Evolutionary conservation across 225 moss, liverwort and hornwort species (phyloP), one percentile per base, ranked within the genome.

Genomic region (Marchantia polymorpha): DNA sequence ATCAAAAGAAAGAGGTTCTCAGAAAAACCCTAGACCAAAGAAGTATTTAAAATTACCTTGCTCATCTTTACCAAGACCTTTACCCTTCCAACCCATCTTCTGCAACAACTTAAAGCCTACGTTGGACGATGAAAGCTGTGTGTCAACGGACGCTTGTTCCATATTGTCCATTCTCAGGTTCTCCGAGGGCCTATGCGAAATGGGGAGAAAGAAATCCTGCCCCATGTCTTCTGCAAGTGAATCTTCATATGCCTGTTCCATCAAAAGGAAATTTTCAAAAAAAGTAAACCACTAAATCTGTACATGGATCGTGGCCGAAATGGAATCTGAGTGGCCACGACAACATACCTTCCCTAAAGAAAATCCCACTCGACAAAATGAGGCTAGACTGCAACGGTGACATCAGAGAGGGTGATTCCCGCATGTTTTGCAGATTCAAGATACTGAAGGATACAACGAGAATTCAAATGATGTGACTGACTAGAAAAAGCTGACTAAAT

Each of bases 81-180:
- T 95, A 17, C 99, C 99, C 86, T 93, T 99, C 99, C 99, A 99
- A 12, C 99, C 99, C 99, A 99, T 99, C 72, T 95, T 99, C 84
- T 99, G 99, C 84, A 99, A 48, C 60, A 99, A 86, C 67, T 90
- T 91, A 74, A 94, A 99, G 71, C 99, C 99, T 65, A 95, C 80
- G 77, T 99, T 99, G 55, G 99, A 91, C 26, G 99, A 93, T 25
- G 99, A 87, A 20, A 99, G 85, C 27, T 95, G 91, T 17, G 92
- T 92, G 71, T 99, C 91, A 6, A 95, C 83, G 22, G 95, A 91
- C 55, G 99, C 90, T 81, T 99, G 99, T 85, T 95, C 93, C 27
- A 99, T 87, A 77, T 88, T 77, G 29, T 92, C 90, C 2, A 90
- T 93, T 56, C 89, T 81, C 88, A 95, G 69, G 82, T 81, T 95